Percentiles rank a stretch among this genome's conserved stretches.
Conservation (phyloP, 345 rosid genomes). For the Salix udensis region DNA sequence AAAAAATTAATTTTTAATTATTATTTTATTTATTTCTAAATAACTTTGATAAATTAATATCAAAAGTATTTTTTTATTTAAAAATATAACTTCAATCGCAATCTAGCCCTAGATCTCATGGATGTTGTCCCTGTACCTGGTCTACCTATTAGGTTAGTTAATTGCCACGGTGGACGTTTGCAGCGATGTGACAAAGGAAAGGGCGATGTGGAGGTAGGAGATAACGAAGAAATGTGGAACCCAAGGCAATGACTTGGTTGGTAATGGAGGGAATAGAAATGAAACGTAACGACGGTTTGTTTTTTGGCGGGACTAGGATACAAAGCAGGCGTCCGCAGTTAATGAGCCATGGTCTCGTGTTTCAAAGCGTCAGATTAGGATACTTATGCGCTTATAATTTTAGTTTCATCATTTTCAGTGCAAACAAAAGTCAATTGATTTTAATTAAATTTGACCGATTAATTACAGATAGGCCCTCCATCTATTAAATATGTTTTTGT, state of each 20-base stretch:
- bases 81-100: no score
- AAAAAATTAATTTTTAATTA: no score
- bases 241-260: not conserved
- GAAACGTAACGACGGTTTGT: not conserved
- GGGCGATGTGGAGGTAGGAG: not conserved
- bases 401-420: constrained; percentile 1
- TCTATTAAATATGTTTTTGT: not conserved
- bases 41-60: no score
- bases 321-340: not conserved
- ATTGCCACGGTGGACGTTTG: not conserved
- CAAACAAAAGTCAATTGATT: not conserved
- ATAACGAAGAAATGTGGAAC: no score
- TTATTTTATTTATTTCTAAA: no score
- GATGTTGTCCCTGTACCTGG: no score
- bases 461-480: not conserved
- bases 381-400: not conserved
- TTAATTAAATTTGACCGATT: not conserved
- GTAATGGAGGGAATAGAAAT: not conserved
- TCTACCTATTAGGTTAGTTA: not conserved
- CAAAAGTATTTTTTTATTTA: no score
- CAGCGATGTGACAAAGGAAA: not conserved
- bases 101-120: no score
- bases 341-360: not conserved
- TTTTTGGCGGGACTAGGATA: not conserved
- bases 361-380: not conserved